Evolutionary conservation across 345 rosid genomes (phyloP), one percentile per base, ranked within the genome.

Genomic region (Passiflora organensis): DNA sequence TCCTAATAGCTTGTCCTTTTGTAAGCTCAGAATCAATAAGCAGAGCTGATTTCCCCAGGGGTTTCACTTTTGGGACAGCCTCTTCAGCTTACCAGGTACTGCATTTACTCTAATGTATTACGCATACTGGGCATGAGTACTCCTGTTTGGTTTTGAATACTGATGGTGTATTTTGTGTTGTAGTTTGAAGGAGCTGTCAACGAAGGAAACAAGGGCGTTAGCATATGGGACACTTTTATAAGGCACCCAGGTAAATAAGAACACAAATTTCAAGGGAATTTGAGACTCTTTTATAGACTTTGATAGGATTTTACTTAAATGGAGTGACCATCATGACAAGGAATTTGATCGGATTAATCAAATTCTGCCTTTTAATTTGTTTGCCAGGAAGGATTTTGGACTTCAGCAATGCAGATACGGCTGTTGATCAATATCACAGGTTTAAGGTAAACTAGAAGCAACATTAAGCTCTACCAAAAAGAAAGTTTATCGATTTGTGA

Each of bases 371-470:
- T n/a, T n/a, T n/a, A 24, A 14, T 42, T 43, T 43, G 48, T 55
- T 55, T 13, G 14, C 48, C 75, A 87, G 96, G 96, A 32, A 91
- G 73, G 74, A 91, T 91, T 55, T 19, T 88, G 69, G 98, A 91
- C 68, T 86, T 88, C 68, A 91, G 98, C 86, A 86, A 84, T 88
- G 98, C 95, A 58, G 95, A 91, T 66, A 81, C 74, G 1, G 77
- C 96, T 1, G 95, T 88, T 10, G 98, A 91, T 81, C 98, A 88
- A 49, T 91, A 88, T 73, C 95, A 88, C 59, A 64, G 95, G 36
- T 86, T 75, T 54, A 73, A 82, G 82, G 96, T 88, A 68, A 67
- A 28, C 34, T 3, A 28, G 34, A 28, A 28, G 34, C 34, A 28
- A 28, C 34, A 28, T 28, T 8, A 28, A 3, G 34, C 34, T 28